A percentile compares a stretch with the other conserved stretches of the same genome.
Evolutionary conservation across 2,329 filamentous ascomycete species (phyloP).

Genomic region (Cadophora luteo-olivacea): DNA sequence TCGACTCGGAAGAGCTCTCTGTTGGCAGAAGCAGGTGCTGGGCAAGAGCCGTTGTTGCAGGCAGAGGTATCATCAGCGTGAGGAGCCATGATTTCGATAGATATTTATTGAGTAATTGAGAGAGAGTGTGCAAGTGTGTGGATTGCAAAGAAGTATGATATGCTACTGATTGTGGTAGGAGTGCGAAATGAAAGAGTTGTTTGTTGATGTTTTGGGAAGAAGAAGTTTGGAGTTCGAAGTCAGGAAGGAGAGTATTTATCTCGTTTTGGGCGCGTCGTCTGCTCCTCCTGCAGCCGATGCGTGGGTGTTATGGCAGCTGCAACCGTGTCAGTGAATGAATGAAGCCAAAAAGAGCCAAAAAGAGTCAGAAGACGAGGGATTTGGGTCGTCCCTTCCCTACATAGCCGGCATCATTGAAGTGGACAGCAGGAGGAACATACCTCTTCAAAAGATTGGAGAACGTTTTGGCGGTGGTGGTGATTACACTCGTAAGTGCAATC

Average conservation of each 20-base stretch:
- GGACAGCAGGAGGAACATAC: too few species aligned
- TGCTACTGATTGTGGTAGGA: slow-evolving; percentile 27
- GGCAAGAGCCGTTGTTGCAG: slow-evolving; percentile 65
- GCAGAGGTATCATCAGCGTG: slow-evolving; percentile 76
- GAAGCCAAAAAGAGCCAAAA: background rate
- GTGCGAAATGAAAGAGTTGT: slow-evolving; percentile 4
- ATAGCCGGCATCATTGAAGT: slow-evolving; percentile 13
- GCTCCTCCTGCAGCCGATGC: slow-evolving; percentile 74
- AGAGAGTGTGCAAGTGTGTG: slow-evolving; percentile 18
- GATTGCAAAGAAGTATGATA: slow-evolving; percentile 18
- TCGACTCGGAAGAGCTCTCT: slow-evolving; percentile 81
- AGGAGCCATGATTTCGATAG: slow-evolving; percentile 78
- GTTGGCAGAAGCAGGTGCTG: slow-evolving; percentile 56
- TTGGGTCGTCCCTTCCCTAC: background rate
- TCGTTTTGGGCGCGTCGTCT: slow-evolving; percentile 69
- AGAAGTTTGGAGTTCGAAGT: slow-evolving; percentile 30
- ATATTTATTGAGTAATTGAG: slow-evolving; percentile 14
- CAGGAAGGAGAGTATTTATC: slow-evolving; percentile 52
- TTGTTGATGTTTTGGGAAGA: slow-evolving; percentile 12
- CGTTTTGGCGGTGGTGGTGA: slow-evolving; percentile 78
- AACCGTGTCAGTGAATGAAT: slow-evolving; percentile 73
- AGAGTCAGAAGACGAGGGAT: background rate
- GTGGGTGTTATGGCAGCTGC: slow-evolving; percentile 68
- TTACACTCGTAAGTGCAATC: slow-evolving; percentile 45
- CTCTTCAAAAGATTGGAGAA: slow-evolving; percentile 98